Conservation (phyloP, 441 rosid species). For the Pelargonium myrrhifolium region DNA sequence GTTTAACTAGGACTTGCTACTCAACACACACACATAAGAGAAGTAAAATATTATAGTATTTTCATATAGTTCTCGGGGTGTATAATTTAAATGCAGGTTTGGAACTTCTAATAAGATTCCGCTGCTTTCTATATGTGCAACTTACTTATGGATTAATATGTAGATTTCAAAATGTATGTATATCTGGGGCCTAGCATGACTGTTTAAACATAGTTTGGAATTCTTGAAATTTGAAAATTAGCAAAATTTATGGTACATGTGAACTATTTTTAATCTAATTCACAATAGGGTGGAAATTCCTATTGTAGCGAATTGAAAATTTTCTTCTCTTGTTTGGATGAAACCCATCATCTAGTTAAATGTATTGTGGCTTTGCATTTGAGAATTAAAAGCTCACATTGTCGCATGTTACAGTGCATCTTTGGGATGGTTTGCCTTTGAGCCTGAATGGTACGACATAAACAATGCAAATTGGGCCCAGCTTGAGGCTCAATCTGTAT, state of each 20-base stretch:
- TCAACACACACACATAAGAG: neutral
- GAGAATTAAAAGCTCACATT: constrained; percentile 21
- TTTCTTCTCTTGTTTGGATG: neutral
- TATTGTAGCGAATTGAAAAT: constrained; percentile 4
- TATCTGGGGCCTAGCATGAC: constrained; percentile 7
- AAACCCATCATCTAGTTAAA: constrained; percentile 1
- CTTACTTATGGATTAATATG: neutral
- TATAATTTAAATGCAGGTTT: constrained; percentile 1
- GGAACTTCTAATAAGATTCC: neutral
- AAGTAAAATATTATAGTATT: neutral
- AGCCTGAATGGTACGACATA: constrained; percentile 81
- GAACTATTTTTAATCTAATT: constrained; percentile 12
- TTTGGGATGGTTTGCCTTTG: constrained; percentile 97
- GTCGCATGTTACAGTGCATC: constrained; percentile 58
- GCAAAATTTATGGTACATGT: constrained; percentile 1
- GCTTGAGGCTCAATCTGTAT: constrained; percentile 82
- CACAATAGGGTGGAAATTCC: constrained; percentile 8
- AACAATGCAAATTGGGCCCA: constrained; percentile 57
- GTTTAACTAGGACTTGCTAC: neutral
- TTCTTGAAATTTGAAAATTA: constrained; percentile 1
- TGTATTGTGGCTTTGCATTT: constrained; percentile 12
- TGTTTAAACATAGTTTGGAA: constrained; percentile 1
- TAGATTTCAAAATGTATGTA: neutral
- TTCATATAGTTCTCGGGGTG: neutral
- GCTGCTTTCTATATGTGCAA: neutral